phyloP scores from a whole-genome alignment of 805 yeast genomes.

The Ogataea henricii region DNA sequence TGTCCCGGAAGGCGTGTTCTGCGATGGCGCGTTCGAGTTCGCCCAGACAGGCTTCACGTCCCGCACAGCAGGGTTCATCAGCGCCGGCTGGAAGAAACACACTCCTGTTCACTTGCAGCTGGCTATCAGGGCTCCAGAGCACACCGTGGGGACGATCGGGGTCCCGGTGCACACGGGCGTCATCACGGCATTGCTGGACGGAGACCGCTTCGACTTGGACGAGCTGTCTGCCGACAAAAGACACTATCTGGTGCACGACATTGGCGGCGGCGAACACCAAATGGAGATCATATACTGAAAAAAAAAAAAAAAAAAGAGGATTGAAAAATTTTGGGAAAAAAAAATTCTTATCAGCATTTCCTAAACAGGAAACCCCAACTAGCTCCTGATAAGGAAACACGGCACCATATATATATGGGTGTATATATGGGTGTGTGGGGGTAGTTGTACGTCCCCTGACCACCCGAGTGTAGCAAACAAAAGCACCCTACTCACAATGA shows the following conservation, averaged over 20 bases:
- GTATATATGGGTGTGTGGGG: background rate
- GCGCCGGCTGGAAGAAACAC: conserved; percentile 5
- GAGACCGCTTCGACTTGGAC: background rate
- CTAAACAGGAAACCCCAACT: background rate
- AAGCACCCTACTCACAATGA: background rate
- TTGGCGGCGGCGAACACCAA: background rate
- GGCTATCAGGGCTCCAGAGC: background rate
- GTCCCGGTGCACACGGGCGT: background rate
- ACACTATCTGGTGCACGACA: background rate
- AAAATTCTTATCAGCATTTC: background rate
- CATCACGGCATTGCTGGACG: background rate
- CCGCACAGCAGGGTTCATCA: conserved; percentile 1
- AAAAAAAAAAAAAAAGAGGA: no score
- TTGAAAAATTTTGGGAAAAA: background rate
- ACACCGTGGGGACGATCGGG: background rate
- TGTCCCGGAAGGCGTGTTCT: background rate
- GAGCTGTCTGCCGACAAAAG: background rate
- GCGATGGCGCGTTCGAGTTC: conserved; percentile 1
- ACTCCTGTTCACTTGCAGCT: background rate
- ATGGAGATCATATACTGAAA: background rate
- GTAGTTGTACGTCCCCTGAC: background rate
- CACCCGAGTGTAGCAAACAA: no score
- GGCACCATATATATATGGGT: background rate
- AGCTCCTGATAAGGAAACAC: background rate
- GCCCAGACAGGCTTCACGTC: conserved; percentile 5